Evolutionary conservation across 2,329 filamentous ascomycete genomes (phyloP).

Genomic region (Claviceps capensis): DNA sequence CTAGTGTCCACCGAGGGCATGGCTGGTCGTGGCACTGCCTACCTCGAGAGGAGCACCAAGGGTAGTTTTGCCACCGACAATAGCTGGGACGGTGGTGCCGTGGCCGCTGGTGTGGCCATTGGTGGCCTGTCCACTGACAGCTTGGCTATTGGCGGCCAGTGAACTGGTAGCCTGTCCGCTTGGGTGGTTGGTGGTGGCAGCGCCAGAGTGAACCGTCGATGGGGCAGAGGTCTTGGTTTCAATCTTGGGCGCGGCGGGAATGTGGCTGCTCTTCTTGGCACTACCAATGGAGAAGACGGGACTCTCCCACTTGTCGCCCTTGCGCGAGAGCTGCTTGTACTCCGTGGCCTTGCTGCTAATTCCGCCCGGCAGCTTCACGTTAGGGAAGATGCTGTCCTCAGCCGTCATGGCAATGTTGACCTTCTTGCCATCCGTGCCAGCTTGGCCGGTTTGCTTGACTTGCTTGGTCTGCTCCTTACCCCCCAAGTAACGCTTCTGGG

Average conservation of each 20-base stretch:
- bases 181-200: too few relatives aligned
- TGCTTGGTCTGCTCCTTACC: slow-evolving; percentile 60
- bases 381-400: slow-evolving; percentile 79
- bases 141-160: too few relatives aligned
- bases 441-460: slow-evolving; percentile 43
- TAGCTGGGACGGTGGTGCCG: slow-evolving; percentile 7
- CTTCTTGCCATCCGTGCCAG: slow-evolving; percentile 48
- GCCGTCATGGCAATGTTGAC: slow-evolving; percentile 45
- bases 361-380: slow-evolving; percentile 66
- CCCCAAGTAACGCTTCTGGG: slow-evolving; percentile 59
- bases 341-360: slow-evolving; percentile 90
- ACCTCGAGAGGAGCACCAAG: background rate
- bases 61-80: slow-evolving; percentile 3
- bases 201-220: slow-evolving; percentile 7
- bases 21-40: background rate
- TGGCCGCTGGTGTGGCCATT: slow-evolving; percentile 10
- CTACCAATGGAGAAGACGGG: slow-evolving; percentile 81
- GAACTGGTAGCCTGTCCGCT: too few relatives aligned
- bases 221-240: slow-evolving; percentile 26
- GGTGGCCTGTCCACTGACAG: slow-evolving; percentile 4
- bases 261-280: slow-evolving; percentile 56
- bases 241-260: slow-evolving; percentile 47
- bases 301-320: slow-evolving; percentile 90
- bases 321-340: slow-evolving; percentile 73
- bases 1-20: slow-evolving; percentile 9